Conservation (phyloP, 2,329 filamentous ascomycete species). For the Penicillium thymicola region DNA sequence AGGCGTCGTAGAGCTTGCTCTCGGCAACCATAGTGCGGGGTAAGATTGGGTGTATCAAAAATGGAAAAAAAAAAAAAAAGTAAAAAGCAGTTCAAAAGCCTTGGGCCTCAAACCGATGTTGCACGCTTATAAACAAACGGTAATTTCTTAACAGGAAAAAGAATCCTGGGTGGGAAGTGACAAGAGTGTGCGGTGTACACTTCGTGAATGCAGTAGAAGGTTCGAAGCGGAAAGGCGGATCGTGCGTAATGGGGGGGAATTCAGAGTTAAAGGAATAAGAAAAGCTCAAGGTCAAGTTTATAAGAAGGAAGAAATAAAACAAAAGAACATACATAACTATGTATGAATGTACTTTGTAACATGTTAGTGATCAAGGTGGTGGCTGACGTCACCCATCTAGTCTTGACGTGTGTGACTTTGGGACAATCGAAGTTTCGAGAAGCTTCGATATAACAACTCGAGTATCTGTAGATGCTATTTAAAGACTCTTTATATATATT, state of each 20-base stretch:
- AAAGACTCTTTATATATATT: not conserved
- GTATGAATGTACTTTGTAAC: not conserved
- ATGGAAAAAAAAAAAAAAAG: too few relatives aligned
- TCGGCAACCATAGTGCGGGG: constrained; percentile 73
- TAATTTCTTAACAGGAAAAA: not conserved
- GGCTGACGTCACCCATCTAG: constrained; percentile 26
- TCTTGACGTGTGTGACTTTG: constrained; percentile 28
- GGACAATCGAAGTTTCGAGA: constrained; percentile 37
- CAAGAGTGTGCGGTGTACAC: constrained; percentile 4
- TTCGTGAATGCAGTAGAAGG: constrained; percentile 38
- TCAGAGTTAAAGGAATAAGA: not conserved
- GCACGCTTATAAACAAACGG: constrained; percentile 8
- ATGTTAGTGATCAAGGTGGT: constrained; percentile 8
- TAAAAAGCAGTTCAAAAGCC: not conserved
- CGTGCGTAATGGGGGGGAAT: not conserved
- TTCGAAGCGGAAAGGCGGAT: constrained; percentile 20
- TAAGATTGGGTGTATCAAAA: constrained; percentile 10
- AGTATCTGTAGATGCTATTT: not conserved
- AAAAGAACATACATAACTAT: not conserved
- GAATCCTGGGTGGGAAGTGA: constrained; percentile 1
- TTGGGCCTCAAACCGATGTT: not conserved
- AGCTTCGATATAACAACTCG: constrained; percentile 26
- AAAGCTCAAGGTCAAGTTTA: not conserved
- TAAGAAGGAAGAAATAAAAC: not conserved
- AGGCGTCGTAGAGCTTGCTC: constrained; percentile 88